Evolutionary conservation across 768 basidiomycete genomes (phyloP), one percentile per base, ranked within the genome.

Genomic region (Pisolithus sp.): DNA sequence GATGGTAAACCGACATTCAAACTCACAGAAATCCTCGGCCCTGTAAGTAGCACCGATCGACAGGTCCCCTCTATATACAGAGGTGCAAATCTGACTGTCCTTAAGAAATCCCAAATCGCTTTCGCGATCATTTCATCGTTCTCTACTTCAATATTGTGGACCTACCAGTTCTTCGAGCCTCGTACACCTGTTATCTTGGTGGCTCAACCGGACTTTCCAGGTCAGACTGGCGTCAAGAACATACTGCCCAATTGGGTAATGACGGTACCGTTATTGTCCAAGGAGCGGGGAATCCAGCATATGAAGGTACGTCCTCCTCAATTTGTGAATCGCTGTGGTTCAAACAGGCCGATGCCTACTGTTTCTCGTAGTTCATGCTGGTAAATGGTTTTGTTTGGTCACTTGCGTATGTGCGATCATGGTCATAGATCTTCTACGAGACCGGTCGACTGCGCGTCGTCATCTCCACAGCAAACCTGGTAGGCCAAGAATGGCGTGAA

Each of bases 401-500:
- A n/a, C 37, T 2, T 20, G 20, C 18, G 26, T 51, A 10, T 20
- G 18, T 5, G 13, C 10, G 2, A 7, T 31, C 2, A 31, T 31
- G 56, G 8, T 37, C 4, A 47, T 57, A 91, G 87, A 73, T 95
- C 7, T 93, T 94, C 57, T 91, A 93, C 69, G 89, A 84, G 60
- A 78, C 81, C 7, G 89, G 91, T 9, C 80, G 89, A 36, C 71
- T 95, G 30, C 82, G 93, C 2, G 75, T 94, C 10, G 83, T 86
- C 2, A 72, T 95, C 44, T 83, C 87, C 1, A 93, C 93, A 0
- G 93, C 91, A 13, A 95, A 96, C 61, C 73, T 95, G n/a, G 73
- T 93, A 31, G 73, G 78, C 28, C 83, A 85, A 60, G 93, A 96
- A 66, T 96, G 88, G 83, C 75, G 84, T 20, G 79, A 85, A 55